phyloP scores from a whole-genome alignment of 495 filamentous ascomycete species.

The Xeromyces bisporus region DNA sequence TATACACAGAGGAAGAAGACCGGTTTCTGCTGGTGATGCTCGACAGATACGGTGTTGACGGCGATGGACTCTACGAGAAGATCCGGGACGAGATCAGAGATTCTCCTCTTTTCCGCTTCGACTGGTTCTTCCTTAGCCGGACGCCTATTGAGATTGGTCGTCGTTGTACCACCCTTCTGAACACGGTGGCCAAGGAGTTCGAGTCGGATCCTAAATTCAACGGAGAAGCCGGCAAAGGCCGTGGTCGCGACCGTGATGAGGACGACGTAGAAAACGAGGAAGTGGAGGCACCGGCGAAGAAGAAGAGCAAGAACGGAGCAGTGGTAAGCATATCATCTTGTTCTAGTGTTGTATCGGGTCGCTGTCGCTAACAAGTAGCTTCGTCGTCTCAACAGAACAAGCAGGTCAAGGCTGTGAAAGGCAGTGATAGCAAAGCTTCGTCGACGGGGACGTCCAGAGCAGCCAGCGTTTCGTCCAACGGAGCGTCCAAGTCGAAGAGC shows the following conservation, averaged over 20 bases:
- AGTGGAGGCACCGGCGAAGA: conserved; percentile 68
- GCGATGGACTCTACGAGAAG: conserved; percentile 65
- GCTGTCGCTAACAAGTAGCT: no score
- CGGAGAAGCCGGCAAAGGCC: conserved; percentile 48
- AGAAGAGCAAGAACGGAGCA: conserved; percentile 76
- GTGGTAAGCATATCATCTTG: conserved; percentile 42
- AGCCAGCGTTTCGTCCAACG: conserved; percentile 37
- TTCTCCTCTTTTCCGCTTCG: conserved; percentile 87
- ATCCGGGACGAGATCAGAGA: conserved; percentile 89
- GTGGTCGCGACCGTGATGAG: conserved; percentile 56
- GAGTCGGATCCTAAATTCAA: conserved; percentile 50
- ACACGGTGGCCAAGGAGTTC: conserved; percentile 86
- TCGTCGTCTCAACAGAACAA: conserved; percentile 37
- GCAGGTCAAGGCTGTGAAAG: conserved; percentile 41
- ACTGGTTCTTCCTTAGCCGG: conserved; percentile 96
- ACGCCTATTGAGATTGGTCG: conserved; percentile 86
- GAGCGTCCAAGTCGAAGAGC: conserved; percentile 29
- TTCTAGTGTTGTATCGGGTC: no score
- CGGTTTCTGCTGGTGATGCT: conserved; percentile 88
- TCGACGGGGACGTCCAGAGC: conserved; percentile 38
- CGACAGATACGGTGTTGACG: conserved; percentile 76
- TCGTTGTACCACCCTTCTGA: conserved; percentile 83
- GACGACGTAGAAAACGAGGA: conserved; percentile 63
- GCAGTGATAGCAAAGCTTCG: conserved; percentile 28
- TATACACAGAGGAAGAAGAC: conserved; percentile 98